Percentiles rank a stretch among this genome's conserved stretches.
These are phyloP conservation scores for Blastomyces gilchristii DNA, from an alignment of 2,329 filamentous ascomycete genomes.

Conservation along the genomic window DNA sequence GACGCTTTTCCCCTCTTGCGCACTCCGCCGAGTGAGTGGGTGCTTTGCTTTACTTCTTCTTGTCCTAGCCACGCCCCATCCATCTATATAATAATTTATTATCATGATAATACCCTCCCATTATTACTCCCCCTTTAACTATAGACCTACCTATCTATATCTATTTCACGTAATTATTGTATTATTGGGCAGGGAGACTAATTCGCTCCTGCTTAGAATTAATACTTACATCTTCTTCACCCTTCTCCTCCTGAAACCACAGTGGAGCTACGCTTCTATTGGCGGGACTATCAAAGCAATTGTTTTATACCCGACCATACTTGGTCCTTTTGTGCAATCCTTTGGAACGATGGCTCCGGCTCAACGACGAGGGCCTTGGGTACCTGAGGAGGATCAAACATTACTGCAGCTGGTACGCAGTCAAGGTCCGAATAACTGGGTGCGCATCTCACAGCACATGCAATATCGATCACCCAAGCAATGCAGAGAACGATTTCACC, in stretches of 20 bases:
- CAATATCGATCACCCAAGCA: conserved; percentile 79
- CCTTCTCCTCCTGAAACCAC: not conserved
- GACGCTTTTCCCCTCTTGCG: not conserved
- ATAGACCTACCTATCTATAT: not conserved
- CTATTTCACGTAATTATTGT: not conserved
- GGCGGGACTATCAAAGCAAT: not conserved
- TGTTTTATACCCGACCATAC: not conserved
- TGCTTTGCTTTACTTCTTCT: too few species aligned
- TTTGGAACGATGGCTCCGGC: conserved; percentile 32
- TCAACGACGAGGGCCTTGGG: conserved; percentile 74
- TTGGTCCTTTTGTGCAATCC: conserved; percentile 1
- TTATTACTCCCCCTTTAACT: not conserved
- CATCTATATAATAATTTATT: too few species aligned
- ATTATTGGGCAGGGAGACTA: not conserved
- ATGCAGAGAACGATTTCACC: conserved; percentile 86
- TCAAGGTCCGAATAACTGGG: conserved; percentile 79
- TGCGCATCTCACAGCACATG: conserved; percentile 67
- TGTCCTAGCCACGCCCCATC: too few species aligned
- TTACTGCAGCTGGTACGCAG: conserved; percentile 60
- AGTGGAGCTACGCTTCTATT: not conserved
- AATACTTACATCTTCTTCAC: not conserved
- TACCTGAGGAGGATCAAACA: conserved; percentile 61
- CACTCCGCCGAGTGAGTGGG: not conserved
- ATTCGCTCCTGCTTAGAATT: conserved; percentile 1
- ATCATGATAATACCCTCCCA: not conserved